These are phyloP conservation scores for Wakefieldia striispora DNA, from an alignment of 768 basidiomycete genomes.

Conservation along the genomic window DNA sequence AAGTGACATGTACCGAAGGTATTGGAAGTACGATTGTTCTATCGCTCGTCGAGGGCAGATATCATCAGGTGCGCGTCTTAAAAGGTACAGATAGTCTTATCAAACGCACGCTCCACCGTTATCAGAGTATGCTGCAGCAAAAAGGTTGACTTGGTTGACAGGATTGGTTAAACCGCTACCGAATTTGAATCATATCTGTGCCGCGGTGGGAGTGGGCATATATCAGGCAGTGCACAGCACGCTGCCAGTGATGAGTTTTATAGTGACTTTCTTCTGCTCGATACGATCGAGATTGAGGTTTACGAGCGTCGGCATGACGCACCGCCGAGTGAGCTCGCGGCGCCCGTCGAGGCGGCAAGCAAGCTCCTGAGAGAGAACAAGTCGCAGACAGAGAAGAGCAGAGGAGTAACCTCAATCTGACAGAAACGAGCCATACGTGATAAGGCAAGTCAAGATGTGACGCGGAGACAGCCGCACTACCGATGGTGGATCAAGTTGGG, in stretches of 20 bases:
- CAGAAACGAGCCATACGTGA: neutral
- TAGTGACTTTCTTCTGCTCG: neutral
- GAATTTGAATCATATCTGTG: slow-evolving; percentile 3
- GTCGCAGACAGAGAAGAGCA: slow-evolving; percentile 1
- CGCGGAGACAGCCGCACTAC: slow-evolving; percentile 8
- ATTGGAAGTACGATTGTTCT: slow-evolving; percentile 1
- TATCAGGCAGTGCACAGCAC: neutral
- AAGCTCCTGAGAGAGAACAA: neutral
- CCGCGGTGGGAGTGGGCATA: neutral
- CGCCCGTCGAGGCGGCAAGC: too few relatives aligned
- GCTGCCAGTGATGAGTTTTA: neutral
- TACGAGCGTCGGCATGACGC: neutral
- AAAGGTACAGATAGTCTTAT: slow-evolving; percentile 5
- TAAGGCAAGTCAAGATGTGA: slow-evolving; percentile 6
- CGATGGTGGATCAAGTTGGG: slow-evolving; percentile 19
- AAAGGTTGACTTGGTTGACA: neutral
- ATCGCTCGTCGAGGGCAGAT: slow-evolving; percentile 5
- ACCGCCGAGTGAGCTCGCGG: neutral
- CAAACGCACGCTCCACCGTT: slow-evolving; percentile 2
- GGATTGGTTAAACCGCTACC: slow-evolving; percentile 8
- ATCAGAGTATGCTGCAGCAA: neutral
- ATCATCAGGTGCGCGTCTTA: neutral
- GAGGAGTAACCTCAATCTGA: too few relatives aligned
- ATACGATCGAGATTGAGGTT: slow-evolving; percentile 1
- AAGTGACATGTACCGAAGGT: slow-evolving; percentile 7